phyloP scores from a whole-genome alignment of 495 filamentous ascomycete species.

The Annulohypoxylon maeteangense region DNA sequence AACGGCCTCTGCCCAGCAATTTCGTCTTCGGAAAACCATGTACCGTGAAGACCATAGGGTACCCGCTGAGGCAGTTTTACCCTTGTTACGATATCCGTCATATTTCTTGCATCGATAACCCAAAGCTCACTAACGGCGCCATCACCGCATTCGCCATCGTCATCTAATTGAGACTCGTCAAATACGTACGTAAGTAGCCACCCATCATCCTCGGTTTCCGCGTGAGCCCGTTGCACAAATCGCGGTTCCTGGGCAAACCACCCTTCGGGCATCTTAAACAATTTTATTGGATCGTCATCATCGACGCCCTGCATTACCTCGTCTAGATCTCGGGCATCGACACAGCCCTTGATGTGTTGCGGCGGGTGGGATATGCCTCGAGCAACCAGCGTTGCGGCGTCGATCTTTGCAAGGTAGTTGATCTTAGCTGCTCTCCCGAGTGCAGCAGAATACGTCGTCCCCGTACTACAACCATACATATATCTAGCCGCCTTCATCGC shows the following conservation, averaged over 20 bases:
- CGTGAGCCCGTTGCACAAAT: constrained; percentile 63
- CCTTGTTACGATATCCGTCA: constrained; percentile 65
- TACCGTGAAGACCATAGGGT: constrained; percentile 73
- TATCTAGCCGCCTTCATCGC: constrained; percentile 65
- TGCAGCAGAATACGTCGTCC: constrained; percentile 58
- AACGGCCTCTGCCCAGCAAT: constrained; percentile 55
- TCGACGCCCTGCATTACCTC: constrained; percentile 57
- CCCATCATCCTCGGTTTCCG: constrained; percentile 64
- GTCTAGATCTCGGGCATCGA: constrained; percentile 62
- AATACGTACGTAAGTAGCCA: constrained; percentile 71
- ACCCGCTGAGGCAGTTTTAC: constrained; percentile 70
- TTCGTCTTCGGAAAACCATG: constrained; percentile 70
- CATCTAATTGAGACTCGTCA: constrained; percentile 62
- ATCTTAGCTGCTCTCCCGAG: constrained; percentile 69
- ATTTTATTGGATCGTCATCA: constrained; percentile 63
- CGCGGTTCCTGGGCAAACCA: constrained; percentile 72
- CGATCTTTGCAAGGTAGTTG: constrained; percentile 68
- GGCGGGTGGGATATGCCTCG: constrained; percentile 56
- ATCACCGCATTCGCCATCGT: constrained; percentile 52
- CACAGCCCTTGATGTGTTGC: constrained; percentile 60
- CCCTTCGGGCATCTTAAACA: constrained; percentile 66
- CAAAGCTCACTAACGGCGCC: constrained; percentile 68
- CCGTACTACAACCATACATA: constrained; percentile 66
- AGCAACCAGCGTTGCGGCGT: constrained; percentile 60
- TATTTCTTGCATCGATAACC: constrained; percentile 68